phyloP scores from a whole-genome alignment of 139 green algal genomes.

The Monoraphidium neglectum region DNA sequence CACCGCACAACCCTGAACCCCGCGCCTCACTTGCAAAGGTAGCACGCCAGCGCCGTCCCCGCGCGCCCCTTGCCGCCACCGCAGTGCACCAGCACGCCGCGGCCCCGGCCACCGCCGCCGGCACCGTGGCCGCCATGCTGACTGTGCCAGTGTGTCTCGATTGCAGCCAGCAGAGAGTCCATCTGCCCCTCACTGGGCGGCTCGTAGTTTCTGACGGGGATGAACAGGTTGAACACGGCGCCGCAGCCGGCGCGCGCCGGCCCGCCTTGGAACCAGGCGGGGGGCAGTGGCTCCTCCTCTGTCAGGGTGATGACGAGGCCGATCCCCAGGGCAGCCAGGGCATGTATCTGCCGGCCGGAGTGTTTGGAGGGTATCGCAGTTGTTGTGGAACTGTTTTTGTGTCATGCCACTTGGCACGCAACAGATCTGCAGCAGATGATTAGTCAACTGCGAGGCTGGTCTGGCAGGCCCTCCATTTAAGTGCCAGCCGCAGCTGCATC shows the following conservation, averaged over 20 bases:
- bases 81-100: slow-evolving; percentile 43
- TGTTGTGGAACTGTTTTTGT: too few species aligned
- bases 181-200: slow-evolving; percentile 39
- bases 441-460: too few species aligned
- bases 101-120: too few species aligned
- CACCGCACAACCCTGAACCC: too few species aligned
- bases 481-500: too few species aligned
- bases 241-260: too few species aligned
- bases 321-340: slow-evolving; percentile 29
- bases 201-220: slow-evolving; percentile 43
- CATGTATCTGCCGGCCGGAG: too few species aligned
- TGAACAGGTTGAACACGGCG: slow-evolving; percentile 35
- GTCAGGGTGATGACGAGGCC: slow-evolving; percentile 39
- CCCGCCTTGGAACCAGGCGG: slow-evolving; percentile 30
- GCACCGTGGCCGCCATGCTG: neutral
- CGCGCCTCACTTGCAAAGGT: slow-evolving; percentile 35
- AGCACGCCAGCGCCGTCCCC: slow-evolving; percentile 42
- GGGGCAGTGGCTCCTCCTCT: slow-evolving; percentile 38
- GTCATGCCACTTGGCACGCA: too few species aligned
- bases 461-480: too few species aligned
- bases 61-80: slow-evolving; percentile 45
- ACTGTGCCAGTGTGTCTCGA: slow-evolving; percentile 2
- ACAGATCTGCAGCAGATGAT: too few species aligned
- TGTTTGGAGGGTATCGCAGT: too few species aligned
- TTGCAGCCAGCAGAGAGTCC: slow-evolving; percentile 21